phyloP scores from a whole-genome alignment of 257 asterid species.

The Salvia rosmarinus region DNA sequence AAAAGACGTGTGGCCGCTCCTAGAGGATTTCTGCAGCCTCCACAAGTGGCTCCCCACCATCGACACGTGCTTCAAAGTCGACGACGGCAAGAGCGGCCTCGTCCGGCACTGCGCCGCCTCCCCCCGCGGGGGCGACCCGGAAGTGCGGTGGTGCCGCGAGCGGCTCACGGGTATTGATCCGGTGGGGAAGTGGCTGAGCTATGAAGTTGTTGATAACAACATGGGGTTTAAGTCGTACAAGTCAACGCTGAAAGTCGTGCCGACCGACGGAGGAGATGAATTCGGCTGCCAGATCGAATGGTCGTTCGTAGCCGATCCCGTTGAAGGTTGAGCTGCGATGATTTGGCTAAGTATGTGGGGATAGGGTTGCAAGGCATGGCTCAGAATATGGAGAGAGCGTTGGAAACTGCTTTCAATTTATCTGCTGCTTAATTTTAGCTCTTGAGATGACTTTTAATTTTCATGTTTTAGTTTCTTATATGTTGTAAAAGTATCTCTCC shows the following conservation, averaged over 20 bases:
- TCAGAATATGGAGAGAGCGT: conserved; percentile 50
- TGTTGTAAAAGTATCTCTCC: too few species aligned
- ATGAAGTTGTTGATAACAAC: conserved; percentile 58
- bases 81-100: conserved; percentile 40
- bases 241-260: conserved; percentile 46
- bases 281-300: conserved; percentile 64
- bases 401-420: conserved; percentile 25
- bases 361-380: conserved; percentile 56
- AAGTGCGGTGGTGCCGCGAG: conserved; percentile 62
- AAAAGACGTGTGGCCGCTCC: conserved; percentile 61
- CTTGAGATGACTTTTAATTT: not conserved
- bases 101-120: conserved; percentile 64
- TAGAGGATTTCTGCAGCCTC: conserved; percentile 64
- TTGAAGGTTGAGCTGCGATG: conserved; percentile 51
- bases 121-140: conserved; percentile 27
- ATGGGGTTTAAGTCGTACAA: conserved; percentile 55
- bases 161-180: conserved; percentile 50
- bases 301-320: conserved; percentile 67
- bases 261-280: conserved; percentile 39
- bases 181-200: conserved; percentile 41
- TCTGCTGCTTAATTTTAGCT: not conserved
- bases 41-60: conserved; percentile 66
- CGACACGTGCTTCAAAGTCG: conserved; percentile 55
- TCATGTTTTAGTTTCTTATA: too few species aligned
- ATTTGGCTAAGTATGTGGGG: conserved; percentile 43